phyloP scores from a whole-genome alignment of 225 moss, liverwort and hornwort genomes.

The Bryum argenteum region DNA sequence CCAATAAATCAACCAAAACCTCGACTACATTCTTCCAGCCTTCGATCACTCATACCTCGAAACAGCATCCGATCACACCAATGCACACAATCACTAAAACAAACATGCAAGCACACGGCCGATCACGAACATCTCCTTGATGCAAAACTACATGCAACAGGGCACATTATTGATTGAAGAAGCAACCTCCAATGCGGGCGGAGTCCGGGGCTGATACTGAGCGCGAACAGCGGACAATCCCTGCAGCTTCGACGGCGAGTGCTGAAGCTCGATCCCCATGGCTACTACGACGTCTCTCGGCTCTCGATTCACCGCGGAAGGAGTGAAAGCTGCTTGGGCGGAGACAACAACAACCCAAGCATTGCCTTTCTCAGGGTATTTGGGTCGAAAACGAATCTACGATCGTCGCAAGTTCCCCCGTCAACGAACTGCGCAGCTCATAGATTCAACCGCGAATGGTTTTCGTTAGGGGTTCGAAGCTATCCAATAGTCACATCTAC shows the following conservation, averaged over 20 bases:
- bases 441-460: conserved; percentile 15
- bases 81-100: conserved; percentile 2
- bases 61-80: neutral
- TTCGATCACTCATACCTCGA: conserved; percentile 3
- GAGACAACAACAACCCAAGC: conserved; percentile 24
- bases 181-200: conserved; percentile 50
- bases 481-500: conserved; percentile 25
- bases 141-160: conserved; percentile 8
- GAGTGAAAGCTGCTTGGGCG: neutral
- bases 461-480: conserved; percentile 21
- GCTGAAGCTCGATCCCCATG: conserved; percentile 57
- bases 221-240: conserved; percentile 54
- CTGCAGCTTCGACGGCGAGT: conserved; percentile 45
- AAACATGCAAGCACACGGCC: neutral
- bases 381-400: neutral
- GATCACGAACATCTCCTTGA: neutral
- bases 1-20: conserved; percentile 4
- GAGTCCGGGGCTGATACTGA: conserved; percentile 49
- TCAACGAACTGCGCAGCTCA: accelerated
- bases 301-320: conserved; percentile 15
- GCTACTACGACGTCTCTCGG: conserved; percentile 16
- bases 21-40: too few relatives aligned
- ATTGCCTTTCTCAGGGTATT: conserved; percentile 15
- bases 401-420: accelerated
- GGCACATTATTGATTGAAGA: neutral